These are phyloP conservation scores for Gossypium raimondii DNA, from an alignment of 345 rosid species.

Conservation along the genomic window DNA sequence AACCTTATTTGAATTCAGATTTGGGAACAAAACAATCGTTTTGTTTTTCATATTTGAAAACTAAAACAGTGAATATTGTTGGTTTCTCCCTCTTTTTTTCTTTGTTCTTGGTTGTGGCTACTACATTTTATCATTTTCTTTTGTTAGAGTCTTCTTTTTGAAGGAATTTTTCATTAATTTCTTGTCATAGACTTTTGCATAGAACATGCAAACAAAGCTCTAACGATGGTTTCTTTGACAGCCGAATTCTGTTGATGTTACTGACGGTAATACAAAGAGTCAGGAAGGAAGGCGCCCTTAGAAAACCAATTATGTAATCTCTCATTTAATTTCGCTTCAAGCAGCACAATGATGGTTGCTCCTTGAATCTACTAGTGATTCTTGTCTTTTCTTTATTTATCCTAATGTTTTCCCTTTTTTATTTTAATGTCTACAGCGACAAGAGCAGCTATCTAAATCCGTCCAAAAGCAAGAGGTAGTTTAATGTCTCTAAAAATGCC, in stretches of 20 bases:
- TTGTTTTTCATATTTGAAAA: no score
- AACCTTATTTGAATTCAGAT: no score
- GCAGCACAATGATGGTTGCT: neutral
- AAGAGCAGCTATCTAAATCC: constrained; percentile 50
- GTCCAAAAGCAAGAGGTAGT: constrained; percentile 62
- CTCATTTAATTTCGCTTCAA: neutral
- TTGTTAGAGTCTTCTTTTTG: neutral
- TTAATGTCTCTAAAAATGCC: neutral
- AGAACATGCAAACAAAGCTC: no score
- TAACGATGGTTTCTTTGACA: no score
- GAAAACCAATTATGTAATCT: no score
- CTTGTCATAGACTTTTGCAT: neutral
- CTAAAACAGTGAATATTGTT: no score
- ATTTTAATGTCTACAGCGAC: constrained; percentile 37
- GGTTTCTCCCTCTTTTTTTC: no score
- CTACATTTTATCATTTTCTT: neutral
- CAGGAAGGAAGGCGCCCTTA: no score
- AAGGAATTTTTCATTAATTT: neutral
- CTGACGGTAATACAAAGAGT: no score
- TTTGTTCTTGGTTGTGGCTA: no score
- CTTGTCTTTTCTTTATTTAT: neutral
- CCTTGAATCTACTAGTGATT: neutral
- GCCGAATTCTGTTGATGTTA: no score
- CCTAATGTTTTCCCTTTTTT: constrained; percentile 17
- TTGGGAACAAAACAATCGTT: no score